Base-by-base conservation (phyloP, 2,329 filamentous ascomycete genomes). In the Magnaporthiopsis rhizophila region DNA sequence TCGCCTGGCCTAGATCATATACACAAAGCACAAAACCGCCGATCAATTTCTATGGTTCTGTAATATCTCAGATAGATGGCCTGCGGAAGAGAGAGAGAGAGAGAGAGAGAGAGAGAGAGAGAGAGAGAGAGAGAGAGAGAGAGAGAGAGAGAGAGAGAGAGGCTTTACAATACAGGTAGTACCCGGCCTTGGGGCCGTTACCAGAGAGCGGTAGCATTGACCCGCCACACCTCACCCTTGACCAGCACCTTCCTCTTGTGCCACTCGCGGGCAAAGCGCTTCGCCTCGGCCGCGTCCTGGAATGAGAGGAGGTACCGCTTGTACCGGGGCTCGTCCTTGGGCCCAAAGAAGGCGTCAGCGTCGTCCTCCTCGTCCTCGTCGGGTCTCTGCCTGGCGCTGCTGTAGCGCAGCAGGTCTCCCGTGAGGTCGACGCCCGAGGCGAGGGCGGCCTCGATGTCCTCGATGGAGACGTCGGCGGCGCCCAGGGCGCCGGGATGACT, bases 241-340 rank as follows among this genome's bases (percentile, higher is more conserved):
- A 71, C 61, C 70, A 67, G 45, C 3, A 80, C 68, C 64, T 73
- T 70, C 64, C 77, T 72, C 30, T 74, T 73, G 68, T 81, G 78
- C 78, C 78, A 80, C 62, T 67, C 66, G 66, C 80, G 73, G 36
- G 79, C 78, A 67, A 83, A 83, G 64, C 81, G 76, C 64, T 77
- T 79, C 26, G 85, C 85, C 66, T 85, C 84, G 12, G 76, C 74
- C 62, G 80, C 75, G n/a, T 82, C 81, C 18, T 77, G 71, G 66
- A 89, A 87, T 5, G 81, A 79, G 28, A 88, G 69, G 18, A 88
- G 75, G 75, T 84, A 85, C 57, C 82, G 75, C 50, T 71, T 69
- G 64, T 73, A 78, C 70, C 75, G 77, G 65, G 74, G 68, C 56
- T 75, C 71, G 65, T 73, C 71, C 70, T 24, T 30, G 62, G 45